These are phyloP conservation scores for Colletotrichum siamense DNA, from an alignment of 2,329 filamentous ascomycete species.

Conservation along the genomic window DNA sequence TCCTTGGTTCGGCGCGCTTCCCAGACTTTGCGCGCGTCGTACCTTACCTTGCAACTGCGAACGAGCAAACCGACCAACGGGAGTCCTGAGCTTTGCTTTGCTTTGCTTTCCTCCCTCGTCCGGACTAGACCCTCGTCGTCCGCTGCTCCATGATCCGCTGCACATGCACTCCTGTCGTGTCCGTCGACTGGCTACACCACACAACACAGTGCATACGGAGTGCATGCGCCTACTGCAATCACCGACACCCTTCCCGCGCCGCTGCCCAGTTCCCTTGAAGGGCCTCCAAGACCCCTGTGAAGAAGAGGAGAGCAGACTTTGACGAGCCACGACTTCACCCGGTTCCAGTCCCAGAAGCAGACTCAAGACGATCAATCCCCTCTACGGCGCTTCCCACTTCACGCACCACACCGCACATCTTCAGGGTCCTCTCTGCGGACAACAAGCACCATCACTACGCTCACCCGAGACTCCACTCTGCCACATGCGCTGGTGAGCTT, in stretches of 20 bases:
- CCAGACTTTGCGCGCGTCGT: constrained; percentile 16
- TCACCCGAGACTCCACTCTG: constrained; percentile 12
- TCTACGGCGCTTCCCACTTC: constrained; percentile 13
- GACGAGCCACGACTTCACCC: constrained; percentile 13
- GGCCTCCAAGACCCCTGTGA: background rate
- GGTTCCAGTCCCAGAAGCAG: background rate
- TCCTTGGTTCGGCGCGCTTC: constrained; percentile 4
- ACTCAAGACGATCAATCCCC: background rate
- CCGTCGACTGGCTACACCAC: constrained; percentile 34
- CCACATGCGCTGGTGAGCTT: constrained; percentile 20
- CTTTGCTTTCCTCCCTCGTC: constrained; percentile 2
- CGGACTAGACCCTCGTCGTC: constrained; percentile 14
- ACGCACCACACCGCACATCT: constrained; percentile 21
- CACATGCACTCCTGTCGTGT: constrained; percentile 42
- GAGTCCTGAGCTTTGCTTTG: background rate
- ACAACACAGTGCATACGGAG: constrained; percentile 13
- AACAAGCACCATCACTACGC: background rate
- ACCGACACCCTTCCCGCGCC: constrained; percentile 5
- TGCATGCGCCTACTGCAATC: constrained; percentile 18
- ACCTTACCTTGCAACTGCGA: constrained; percentile 15
- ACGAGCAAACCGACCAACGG: constrained; percentile 13
- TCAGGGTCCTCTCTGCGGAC: constrained; percentile 17
- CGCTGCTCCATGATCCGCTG: constrained; percentile 30
- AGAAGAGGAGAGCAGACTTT: background rate
- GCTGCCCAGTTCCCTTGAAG: background rate